phyloP scores from a whole-genome alignment of 2,329 filamentous ascomycete species.

The Pseudocercospora fuligena region DNA sequence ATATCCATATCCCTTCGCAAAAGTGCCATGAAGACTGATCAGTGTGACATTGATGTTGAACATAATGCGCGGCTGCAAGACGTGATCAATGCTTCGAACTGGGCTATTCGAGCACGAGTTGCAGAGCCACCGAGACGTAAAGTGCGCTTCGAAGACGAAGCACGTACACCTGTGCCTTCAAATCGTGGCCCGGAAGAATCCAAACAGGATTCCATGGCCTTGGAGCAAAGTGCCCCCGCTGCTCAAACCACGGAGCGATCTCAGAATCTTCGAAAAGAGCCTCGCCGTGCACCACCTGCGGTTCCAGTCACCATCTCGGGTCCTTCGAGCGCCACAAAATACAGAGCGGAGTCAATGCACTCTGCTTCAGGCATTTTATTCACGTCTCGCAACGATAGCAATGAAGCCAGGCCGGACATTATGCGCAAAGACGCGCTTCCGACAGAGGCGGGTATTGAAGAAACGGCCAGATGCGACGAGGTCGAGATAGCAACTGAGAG shows the following conservation, averaged over 20 bases:
- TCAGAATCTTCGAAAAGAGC: background rate
- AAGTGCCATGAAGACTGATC: background rate
- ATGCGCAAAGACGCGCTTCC: background rate
- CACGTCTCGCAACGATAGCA: background rate
- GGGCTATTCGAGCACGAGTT: background rate
- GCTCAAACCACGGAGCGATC: background rate
- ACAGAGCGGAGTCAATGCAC: background rate
- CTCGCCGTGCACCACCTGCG: background rate
- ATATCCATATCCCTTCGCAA: background rate
- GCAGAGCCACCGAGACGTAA: background rate
- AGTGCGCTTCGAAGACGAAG: background rate
- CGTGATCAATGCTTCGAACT: slow-evolving; percentile 7
- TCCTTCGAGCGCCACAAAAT: background rate
- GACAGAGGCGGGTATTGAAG: background rate
- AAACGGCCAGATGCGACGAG: background rate
- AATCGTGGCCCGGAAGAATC: background rate
- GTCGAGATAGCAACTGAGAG: background rate
- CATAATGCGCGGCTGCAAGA: background rate
- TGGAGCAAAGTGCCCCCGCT: background rate
- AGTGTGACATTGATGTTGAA: background rate
- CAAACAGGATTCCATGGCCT: background rate
- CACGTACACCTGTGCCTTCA: background rate
- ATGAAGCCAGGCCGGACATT: background rate
- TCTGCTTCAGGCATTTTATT: slow-evolving; percentile 7
- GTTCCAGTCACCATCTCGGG: background rate